Conservation (phyloP, 1,284 basidiomycete genomes). For the Singerocomus inundabilis region DNA sequence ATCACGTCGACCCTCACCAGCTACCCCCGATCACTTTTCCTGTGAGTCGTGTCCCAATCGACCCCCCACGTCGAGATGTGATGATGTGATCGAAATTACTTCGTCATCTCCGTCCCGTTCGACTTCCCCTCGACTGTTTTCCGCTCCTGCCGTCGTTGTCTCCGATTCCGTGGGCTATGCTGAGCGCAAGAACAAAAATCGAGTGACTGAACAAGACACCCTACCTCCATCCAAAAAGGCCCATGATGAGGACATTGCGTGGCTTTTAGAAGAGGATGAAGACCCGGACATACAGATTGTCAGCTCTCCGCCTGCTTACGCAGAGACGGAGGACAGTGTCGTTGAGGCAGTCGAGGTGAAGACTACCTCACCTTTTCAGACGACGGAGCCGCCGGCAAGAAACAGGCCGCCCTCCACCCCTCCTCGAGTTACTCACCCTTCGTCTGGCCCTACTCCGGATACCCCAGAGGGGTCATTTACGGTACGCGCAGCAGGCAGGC, state of each 20-base stretch:
- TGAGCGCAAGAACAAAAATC: constrained; percentile 16
- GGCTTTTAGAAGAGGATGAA: constrained; percentile 64
- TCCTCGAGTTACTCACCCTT: constrained; percentile 19
- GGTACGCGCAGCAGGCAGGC: constrained; percentile 45
- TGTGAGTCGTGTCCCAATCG: constrained; percentile 22
- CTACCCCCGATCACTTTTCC: constrained; percentile 25
- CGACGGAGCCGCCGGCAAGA: constrained; percentile 22
- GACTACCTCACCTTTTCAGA: constrained; percentile 6
- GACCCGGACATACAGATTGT: constrained; percentile 49
- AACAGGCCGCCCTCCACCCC: constrained; percentile 47
- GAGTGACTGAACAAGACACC: background rate
- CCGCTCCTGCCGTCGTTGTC: background rate
- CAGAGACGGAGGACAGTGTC: constrained; percentile 13
- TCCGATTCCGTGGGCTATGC: background rate
- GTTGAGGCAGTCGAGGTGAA: constrained; percentile 10
- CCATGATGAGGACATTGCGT: constrained; percentile 47
- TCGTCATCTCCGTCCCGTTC: constrained; percentile 29
- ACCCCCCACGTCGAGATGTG: background rate
- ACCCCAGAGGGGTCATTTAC: constrained; percentile 52
- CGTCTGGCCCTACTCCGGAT: constrained; percentile 19
- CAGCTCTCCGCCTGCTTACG: constrained; percentile 43
- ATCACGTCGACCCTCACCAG: constrained; percentile 10
- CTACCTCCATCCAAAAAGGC: constrained; percentile 1
- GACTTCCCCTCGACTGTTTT: constrained; percentile 8
- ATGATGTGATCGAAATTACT: constrained; percentile 33